These are phyloP conservation scores for California macrophylla DNA, from an alignment of 441 rosid species.

Conservation along the genomic window DNA sequence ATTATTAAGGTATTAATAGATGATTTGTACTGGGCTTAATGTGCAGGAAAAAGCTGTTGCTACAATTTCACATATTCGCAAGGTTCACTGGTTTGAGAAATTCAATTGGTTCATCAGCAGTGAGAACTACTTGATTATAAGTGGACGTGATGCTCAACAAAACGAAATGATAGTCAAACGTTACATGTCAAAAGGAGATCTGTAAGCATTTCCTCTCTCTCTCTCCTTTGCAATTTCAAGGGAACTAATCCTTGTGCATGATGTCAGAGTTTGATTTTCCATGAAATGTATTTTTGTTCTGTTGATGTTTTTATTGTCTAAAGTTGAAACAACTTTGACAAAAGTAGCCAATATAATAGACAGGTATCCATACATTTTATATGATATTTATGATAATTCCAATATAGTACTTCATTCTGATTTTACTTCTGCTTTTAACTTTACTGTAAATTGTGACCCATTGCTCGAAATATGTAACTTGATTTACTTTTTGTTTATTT, in stretches of 20 bases:
- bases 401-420: neutral
- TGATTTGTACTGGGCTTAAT: conserved; percentile 14
- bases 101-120: conserved; percentile 96
- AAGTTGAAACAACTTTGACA: neutral
- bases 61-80: conserved; percentile 81
- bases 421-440: neutral
- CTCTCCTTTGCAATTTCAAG: neutral
- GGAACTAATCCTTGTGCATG: neutral
- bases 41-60: conserved; percentile 84
- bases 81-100: conserved; percentile 98
- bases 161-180: conserved; percentile 98
- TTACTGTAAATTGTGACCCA: neutral
- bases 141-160: conserved; percentile 97
- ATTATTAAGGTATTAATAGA: neutral
- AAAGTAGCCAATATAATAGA: neutral
- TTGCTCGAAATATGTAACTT: neutral
- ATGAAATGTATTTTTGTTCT: neutral
- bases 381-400: neutral
- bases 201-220: conserved; percentile 43
- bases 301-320: neutral
- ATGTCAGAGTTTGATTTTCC: neutral
- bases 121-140: conserved; percentile 80
- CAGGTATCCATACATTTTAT: neutral
- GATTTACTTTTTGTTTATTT: neutral
- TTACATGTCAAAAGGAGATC: conserved; percentile 95